Conservation (phyloP, 192 early-diverging fungal genomes). For the Coemansia sp. region DNA sequence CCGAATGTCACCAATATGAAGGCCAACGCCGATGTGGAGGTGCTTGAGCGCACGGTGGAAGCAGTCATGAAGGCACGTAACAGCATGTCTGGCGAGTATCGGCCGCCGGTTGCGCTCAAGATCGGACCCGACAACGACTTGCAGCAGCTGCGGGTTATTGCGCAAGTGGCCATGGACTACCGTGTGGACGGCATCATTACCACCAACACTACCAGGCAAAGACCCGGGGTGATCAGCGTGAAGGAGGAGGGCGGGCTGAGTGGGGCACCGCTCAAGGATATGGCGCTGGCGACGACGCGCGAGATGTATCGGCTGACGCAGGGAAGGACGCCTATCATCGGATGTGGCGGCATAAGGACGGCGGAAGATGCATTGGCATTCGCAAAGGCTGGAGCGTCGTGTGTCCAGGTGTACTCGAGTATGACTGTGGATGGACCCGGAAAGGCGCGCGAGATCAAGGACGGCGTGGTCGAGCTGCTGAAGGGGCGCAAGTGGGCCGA, state of each 20-base stretch:
- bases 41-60: conserved; percentile 68
- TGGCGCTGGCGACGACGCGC: conserved; percentile 71
- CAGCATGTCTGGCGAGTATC: conserved; percentile 33
- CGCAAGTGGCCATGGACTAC: conserved; percentile 67
- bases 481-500: conserved; percentile 73
- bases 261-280: conserved; percentile 70
- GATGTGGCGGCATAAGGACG: conserved; percentile 80
- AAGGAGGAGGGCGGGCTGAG: conserved; percentile 81
- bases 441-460: conserved; percentile 75
- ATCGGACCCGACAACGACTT: conserved; percentile 83
- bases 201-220: conserved; percentile 82
- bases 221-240: conserved; percentile 60
- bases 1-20: conserved; percentile 87
- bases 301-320: conserved; percentile 75
- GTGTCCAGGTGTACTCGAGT: conserved; percentile 81
- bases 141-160: conserved; percentile 77
- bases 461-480: conserved; percentile 66
- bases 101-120: conserved; percentile 83
- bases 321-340: conserved; percentile 78
- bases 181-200: conserved; percentile 86
- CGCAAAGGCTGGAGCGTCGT: conserved; percentile 78
- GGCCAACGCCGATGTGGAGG: conserved; percentile 66
- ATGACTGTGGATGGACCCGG: conserved; percentile 80
- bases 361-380: conserved; percentile 79
- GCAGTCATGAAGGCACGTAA: conserved; percentile 63